Evolutionary conservation across 495 filamentous ascomycete genomes (phyloP).

Genomic region (Oleoguttula mirabilis): DNA sequence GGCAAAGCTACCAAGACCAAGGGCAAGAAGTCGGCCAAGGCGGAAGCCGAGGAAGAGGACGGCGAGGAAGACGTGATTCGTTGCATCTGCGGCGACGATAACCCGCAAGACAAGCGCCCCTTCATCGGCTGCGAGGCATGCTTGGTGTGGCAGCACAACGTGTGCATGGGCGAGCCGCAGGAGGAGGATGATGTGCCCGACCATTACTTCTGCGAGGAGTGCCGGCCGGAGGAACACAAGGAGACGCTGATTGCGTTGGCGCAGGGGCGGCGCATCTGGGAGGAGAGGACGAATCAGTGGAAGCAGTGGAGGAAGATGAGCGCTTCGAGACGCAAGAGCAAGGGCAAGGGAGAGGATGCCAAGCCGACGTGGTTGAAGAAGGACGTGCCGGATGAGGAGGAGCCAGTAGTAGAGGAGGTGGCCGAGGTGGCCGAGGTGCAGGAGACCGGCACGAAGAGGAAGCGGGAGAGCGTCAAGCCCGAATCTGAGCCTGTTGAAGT

Average conservation of each 20-base stretch:
- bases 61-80: slow-evolving; percentile 67
- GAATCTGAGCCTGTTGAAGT: background rate
- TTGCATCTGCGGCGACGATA: slow-evolving; percentile 81
- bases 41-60: slow-evolving; percentile 47
- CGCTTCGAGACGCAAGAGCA: slow-evolving; percentile 24
- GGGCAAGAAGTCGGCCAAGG: slow-evolving; percentile 37
- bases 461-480: slow-evolving; percentile 2
- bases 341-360: slow-evolving; percentile 33
- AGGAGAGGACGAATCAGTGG: slow-evolving; percentile 31
- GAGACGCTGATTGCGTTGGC: slow-evolving; percentile 59
- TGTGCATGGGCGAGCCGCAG: slow-evolving; percentile 79
- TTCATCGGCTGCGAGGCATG: slow-evolving; percentile 90
- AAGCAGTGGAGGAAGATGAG: slow-evolving; percentile 25
- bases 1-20: slow-evolving; percentile 36
- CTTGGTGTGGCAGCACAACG: slow-evolving; percentile 89
- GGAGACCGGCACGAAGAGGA: slow-evolving; percentile 10
- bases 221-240: slow-evolving; percentile 69
- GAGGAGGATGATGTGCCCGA: slow-evolving; percentile 61
- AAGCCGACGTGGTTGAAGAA: slow-evolving; percentile 31
- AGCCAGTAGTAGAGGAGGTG: slow-evolving; percentile 30
- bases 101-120: slow-evolving; percentile 68
- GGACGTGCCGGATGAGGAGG: slow-evolving; percentile 24
- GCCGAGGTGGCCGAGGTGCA: background rate
- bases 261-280: slow-evolving; percentile 77
- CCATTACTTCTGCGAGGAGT: slow-evolving; percentile 83